Percentiles rank a stretch among this genome's conserved stretches.
These are phyloP conservation scores for Papilionanthe hybrid DNA, from an alignment of 116 monocot species.

Conservation along the genomic window DNA sequence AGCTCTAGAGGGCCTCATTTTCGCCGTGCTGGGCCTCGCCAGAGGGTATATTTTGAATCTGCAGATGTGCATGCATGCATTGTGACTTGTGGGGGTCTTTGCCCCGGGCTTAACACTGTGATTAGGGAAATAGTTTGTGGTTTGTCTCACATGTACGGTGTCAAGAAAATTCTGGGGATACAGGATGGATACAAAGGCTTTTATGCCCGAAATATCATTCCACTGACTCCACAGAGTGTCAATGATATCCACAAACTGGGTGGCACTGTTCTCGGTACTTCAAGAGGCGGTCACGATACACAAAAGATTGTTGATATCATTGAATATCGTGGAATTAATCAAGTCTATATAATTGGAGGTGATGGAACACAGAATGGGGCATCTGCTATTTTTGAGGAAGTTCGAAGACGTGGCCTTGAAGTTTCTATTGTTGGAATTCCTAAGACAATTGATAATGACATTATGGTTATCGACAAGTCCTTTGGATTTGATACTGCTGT, in stretches of 20 bases:
- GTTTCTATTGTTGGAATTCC: slow-evolving; percentile 56
- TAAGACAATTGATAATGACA: slow-evolving; percentile 63
- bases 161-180: slow-evolving; percentile 31
- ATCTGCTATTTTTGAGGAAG: slow-evolving; percentile 49
- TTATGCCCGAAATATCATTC: slow-evolving; percentile 55
- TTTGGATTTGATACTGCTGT: slow-evolving; percentile 99
- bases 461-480: slow-evolving; percentile 83
- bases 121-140: slow-evolving; percentile 55
- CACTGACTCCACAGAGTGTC: slow-evolving; percentile 46
- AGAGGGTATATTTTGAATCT: slow-evolving; percentile 46
- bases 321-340: slow-evolving; percentile 64
- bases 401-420: slow-evolving; percentile 46
- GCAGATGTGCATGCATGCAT: slow-evolving; percentile 55
- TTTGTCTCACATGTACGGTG: slow-evolving; percentile 49
- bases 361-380: slow-evolving; percentile 45
- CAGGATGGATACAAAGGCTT: slow-evolving; percentile 69
- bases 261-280: slow-evolving; percentile 68
- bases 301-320: slow-evolving; percentile 66
- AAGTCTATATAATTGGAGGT: slow-evolving; percentile 45
- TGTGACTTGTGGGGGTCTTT: slow-evolving; percentile 60
- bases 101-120: slow-evolving; percentile 58
- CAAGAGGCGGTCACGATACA: slow-evolving; percentile 66
- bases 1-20: slow-evolving; percentile 43
- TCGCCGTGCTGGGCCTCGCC: slow-evolving; percentile 49
- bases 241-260: slow-evolving; percentile 80